Conservation (phyloP, 2,329 filamentous ascomycete species). For the Pyrenochaeta sp. region DNA sequence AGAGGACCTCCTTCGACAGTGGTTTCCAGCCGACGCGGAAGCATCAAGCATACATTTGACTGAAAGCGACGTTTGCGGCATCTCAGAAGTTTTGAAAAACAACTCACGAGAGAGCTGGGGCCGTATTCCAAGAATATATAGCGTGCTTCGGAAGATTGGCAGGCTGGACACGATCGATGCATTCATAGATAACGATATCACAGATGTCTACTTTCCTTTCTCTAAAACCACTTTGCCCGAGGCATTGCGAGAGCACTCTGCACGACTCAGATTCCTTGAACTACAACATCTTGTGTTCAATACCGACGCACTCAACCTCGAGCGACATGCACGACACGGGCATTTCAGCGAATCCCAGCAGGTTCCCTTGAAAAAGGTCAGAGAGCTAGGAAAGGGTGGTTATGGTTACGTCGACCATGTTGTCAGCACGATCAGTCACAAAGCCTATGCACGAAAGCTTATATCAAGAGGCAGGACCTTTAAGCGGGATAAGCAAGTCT, state of each 20-base stretch:
- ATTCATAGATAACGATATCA: constrained; percentile 16
- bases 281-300: constrained; percentile 19
- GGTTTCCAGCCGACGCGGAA: background rate
- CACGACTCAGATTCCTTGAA: constrained; percentile 14
- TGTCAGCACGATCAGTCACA: constrained; percentile 23
- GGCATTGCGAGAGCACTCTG: constrained; percentile 3
- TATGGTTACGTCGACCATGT: constrained; percentile 33
- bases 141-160: constrained; percentile 17
- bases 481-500: constrained; percentile 10
- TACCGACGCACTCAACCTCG: constrained; percentile 13
- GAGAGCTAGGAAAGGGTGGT: constrained; percentile 25
- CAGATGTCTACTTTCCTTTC: constrained; percentile 21
- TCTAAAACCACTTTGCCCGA: constrained; percentile 11
- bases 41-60: constrained; percentile 1
- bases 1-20: constrained; percentile 9
- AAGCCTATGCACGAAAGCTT: constrained; percentile 34
- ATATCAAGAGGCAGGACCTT: constrained; percentile 22
- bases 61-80: constrained; percentile 13
- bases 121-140: constrained; percentile 22
- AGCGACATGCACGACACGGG: constrained; percentile 10
- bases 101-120: constrained; percentile 13
- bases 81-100: constrained; percentile 17
- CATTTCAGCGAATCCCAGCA: constrained; percentile 17
- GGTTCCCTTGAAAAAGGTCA: constrained; percentile 16
- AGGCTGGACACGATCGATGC: constrained; percentile 13